Evolutionary conservation across 2,329 filamentous ascomycete genomes (phyloP).

Genomic region (Pseudogymnoascus sp.): DNA sequence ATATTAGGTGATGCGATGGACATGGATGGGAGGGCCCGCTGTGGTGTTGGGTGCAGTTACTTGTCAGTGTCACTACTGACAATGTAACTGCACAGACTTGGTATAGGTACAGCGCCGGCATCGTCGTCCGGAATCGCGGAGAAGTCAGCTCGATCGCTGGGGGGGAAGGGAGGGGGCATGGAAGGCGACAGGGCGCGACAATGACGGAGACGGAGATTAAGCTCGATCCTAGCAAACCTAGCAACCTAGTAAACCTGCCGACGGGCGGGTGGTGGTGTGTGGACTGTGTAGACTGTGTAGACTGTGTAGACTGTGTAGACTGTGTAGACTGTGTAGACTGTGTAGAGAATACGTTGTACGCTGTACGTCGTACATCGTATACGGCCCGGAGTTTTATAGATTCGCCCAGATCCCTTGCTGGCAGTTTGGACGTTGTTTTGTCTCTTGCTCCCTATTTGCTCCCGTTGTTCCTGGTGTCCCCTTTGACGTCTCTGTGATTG

Average conservation of each 20-base stretch:
- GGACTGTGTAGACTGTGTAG: too few relatives aligned
- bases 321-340: not conserved
- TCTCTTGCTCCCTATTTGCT: not conserved
- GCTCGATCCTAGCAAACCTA: not conserved
- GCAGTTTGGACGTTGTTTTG: not conserved
- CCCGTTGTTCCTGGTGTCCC: not conserved
- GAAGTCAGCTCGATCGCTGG: not conserved
- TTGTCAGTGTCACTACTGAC: not conserved
- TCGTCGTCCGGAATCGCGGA: not conserved
- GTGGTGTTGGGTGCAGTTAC: not conserved
- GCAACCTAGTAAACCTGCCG: too few relatives aligned
- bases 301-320: too few relatives aligned
- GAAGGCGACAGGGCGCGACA: not conserved
- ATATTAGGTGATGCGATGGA: not conserved
- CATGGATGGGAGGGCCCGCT: slow-evolving; percentile 1
- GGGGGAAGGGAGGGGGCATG: not conserved
- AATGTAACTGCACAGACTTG: not conserved
- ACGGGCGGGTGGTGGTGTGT: not conserved
- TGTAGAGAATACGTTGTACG: not conserved
- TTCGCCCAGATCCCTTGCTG: not conserved
- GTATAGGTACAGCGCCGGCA: not conserved
- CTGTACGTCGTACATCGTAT: not conserved
- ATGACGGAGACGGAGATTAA: not conserved
- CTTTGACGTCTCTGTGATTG: not conserved
- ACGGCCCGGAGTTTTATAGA: slow-evolving; percentile 4